A percentile compares a stretch with the other conserved stretches of the same genome.
These are phyloP conservation scores for Russula olivacea DNA, from an alignment of 768 basidiomycete genomes.

Conservation along the genomic window DNA sequence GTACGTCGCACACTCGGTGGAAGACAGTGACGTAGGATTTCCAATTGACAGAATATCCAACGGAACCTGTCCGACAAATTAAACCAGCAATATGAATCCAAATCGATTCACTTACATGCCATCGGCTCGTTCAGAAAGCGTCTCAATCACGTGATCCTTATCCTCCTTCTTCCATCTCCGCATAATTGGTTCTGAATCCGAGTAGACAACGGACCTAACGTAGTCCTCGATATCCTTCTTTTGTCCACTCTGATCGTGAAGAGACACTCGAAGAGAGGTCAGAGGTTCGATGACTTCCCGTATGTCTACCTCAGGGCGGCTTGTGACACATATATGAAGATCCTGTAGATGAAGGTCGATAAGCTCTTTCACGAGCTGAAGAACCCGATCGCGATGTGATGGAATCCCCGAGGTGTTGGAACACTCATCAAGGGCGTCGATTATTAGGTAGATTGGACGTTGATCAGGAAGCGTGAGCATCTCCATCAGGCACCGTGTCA, in stretches of 20 bases:
- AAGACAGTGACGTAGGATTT: neutral
- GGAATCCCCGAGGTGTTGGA: neutral
- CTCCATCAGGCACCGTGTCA: neutral
- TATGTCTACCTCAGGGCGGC: slow-evolving; percentile 3
- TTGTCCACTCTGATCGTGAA: slow-evolving; percentile 2
- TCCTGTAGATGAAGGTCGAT: neutral
- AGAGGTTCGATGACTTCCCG: neutral
- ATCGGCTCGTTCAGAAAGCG: neutral
- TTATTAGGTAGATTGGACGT: neutral
- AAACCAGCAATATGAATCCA: too few relatives aligned
- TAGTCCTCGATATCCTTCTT: neutral
- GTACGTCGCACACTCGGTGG: neutral
- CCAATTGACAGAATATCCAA: neutral
- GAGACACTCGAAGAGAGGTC: neutral
- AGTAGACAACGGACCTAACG: neutral
- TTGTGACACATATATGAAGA: neutral
- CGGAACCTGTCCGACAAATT: neutral
- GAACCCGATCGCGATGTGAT: neutral
- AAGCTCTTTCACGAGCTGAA: neutral
- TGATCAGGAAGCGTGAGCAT: neutral
- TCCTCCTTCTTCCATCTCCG: neutral
- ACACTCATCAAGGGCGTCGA: neutral
- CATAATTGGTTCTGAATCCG: neutral
- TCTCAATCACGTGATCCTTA: neutral
- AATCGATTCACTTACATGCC: neutral